Conservation (phyloP, 148 eudicot genomes). For the Pouteria glomerata region DNA sequence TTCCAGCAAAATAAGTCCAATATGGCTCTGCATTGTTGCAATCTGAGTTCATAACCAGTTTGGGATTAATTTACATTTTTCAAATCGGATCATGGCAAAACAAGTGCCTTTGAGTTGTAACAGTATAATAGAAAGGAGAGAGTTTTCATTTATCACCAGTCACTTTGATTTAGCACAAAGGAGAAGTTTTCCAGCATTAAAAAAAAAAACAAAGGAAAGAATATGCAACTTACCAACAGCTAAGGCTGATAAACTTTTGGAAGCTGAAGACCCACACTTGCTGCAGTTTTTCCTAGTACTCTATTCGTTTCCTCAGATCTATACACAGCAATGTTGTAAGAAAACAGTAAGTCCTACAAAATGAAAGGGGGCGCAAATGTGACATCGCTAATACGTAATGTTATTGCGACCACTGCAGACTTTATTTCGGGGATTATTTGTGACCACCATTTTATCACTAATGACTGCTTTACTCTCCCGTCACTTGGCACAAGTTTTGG, state of each 20-base stretch:
- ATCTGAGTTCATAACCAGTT: no score
- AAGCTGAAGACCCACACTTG: constrained; percentile 94
- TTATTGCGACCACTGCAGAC: no score
- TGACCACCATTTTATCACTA: no score
- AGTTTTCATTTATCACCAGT: no score
- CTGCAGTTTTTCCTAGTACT: constrained; percentile 80
- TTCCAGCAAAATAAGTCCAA: neutral
- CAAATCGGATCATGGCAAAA: neutral
- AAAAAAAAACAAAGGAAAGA: neutral
- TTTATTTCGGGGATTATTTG: no score
- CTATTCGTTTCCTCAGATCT: constrained; percentile 79
- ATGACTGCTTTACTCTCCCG: no score
- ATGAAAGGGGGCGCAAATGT: constrained; percentile 2
- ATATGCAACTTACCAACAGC: constrained; percentile 12
- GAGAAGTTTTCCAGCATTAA: neutral
- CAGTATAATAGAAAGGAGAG: neutral
- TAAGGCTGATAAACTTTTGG: constrained; percentile 78
- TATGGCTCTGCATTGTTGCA: neutral
- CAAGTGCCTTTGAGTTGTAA: neutral
- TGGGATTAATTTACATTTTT: neutral
- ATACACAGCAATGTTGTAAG: constrained; percentile 93
- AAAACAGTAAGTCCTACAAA: constrained; percentile 75
- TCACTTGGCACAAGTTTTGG: no score
- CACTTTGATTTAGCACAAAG: neutral
- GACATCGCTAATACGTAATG: no score